Evolutionary conservation across 345 rosid species (phyloP).

Genomic region (Salix arbutifolia): DNA sequence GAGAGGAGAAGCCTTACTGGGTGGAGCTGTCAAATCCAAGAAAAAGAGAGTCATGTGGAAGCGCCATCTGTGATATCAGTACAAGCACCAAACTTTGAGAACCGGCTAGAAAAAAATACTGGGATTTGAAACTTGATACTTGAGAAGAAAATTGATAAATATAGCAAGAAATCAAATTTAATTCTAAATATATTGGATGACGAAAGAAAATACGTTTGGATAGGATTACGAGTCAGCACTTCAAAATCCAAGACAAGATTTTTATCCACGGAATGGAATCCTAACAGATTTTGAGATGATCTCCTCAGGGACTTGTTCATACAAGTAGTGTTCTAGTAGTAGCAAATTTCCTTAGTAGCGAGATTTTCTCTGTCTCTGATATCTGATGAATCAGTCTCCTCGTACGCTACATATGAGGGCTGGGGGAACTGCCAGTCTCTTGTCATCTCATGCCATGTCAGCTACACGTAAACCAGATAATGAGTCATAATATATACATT

Average conservation of each 20-base stretch:
- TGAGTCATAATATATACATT: too few relatives aligned
- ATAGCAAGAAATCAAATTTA: background rate
- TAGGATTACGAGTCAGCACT: background rate
- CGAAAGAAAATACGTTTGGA: background rate
- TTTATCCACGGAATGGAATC: too few relatives aligned
- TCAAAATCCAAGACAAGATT: too few relatives aligned
- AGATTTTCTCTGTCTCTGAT: background rate
- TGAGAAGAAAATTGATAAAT: background rate
- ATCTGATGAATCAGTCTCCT: background rate
- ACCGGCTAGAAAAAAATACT: background rate
- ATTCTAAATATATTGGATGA: background rate
- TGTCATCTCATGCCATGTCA: too few relatives aligned
- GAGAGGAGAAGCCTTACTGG: conserved; percentile 45
- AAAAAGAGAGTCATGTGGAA: conserved; percentile 69
- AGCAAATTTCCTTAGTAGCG: background rate
- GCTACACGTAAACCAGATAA: too few relatives aligned
- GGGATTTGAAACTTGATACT: background rate
- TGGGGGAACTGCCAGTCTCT: too few relatives aligned
- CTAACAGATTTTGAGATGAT: too few relatives aligned
- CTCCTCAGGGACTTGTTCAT: too few relatives aligned
- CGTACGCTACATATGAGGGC: too few relatives aligned
- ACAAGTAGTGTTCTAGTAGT: too few relatives aligned
- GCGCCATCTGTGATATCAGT: conserved; percentile 46
- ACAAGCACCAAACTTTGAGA: background rate
- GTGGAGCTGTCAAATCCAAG: conserved; percentile 92